Conservation (phyloP, 495 filamentous ascomycete genomes). For the Penicillium lividum region DNA sequence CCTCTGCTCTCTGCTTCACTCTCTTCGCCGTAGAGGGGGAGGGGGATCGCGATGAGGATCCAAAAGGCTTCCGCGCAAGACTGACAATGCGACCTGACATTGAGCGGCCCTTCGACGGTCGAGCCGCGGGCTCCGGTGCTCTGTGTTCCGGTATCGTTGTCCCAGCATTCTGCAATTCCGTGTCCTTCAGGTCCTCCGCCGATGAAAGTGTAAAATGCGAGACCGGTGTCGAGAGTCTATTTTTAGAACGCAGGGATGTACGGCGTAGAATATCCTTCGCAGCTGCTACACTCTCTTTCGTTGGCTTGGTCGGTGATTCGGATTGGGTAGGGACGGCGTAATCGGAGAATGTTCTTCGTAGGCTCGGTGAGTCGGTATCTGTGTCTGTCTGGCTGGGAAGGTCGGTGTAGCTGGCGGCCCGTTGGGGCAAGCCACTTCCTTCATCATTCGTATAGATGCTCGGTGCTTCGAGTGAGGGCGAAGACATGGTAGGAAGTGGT, state of each 20-base stretch:
- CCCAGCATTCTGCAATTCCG: constrained; percentile 19
- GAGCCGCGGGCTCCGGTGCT: constrained; percentile 41
- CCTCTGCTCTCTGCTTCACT: constrained; percentile 33
- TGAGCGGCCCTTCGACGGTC: constrained; percentile 48
- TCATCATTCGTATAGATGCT: constrained; percentile 29
- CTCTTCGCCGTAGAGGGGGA: constrained; percentile 51
- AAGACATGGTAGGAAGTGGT: constrained; percentile 36
- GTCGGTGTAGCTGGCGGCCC: constrained; percentile 48
- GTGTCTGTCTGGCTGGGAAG: constrained; percentile 31
- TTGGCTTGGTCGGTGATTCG: constrained; percentile 43
- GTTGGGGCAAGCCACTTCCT: constrained; percentile 29
- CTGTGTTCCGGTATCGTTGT: constrained; percentile 34
- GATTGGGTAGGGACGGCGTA: constrained; percentile 35
- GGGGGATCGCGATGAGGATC: constrained; percentile 62
- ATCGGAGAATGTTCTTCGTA: constrained; percentile 50
- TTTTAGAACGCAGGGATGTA: constrained; percentile 44
- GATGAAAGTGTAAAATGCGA: constrained; percentile 41
- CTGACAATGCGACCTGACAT: constrained; percentile 67
- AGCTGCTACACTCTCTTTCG: constrained; percentile 47
- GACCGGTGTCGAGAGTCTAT: constrained; percentile 36
- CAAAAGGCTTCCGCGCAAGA: constrained; percentile 69
- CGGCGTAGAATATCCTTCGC: constrained; percentile 49
- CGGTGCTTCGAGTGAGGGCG: constrained; percentile 28
- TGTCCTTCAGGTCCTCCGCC: constrained; percentile 38
- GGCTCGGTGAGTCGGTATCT: constrained; percentile 26